phyloP scores from a whole-genome alignment of 2,329 filamentous ascomycete genomes.

The Exophiala sp. region DNA sequence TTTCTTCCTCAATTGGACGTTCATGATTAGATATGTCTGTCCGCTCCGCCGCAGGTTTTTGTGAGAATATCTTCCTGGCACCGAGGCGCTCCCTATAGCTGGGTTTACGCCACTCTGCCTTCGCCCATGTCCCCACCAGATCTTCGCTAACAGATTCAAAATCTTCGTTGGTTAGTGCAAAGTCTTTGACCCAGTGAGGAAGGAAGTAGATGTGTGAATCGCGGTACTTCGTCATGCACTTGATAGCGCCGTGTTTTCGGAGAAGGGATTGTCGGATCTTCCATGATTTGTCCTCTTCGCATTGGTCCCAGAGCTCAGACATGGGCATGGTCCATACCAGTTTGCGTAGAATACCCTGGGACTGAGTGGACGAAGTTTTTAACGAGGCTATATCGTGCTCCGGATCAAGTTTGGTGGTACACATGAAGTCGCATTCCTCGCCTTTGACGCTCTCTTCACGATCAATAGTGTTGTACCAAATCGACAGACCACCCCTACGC shows the following conservation, averaged over 20 bases:
- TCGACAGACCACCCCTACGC: conserved; percentile 74
- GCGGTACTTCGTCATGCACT: conserved; percentile 77
- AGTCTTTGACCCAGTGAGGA: conserved; percentile 83
- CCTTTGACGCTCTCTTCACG: conserved; percentile 71
- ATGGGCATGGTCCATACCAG: conserved; percentile 84
- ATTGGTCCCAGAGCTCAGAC: conserved; percentile 80
- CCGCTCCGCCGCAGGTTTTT: neutral
- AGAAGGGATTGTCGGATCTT: conserved; percentile 74
- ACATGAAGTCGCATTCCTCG: conserved; percentile 90
- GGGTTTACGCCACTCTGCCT: conserved; percentile 77
- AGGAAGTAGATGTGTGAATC: conserved; percentile 96
- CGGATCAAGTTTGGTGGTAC: conserved; percentile 64
- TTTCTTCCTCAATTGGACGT: conserved; percentile 49
- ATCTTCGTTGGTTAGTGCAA: conserved; percentile 72
- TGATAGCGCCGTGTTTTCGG: conserved; percentile 68
- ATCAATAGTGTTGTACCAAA: conserved; percentile 86
- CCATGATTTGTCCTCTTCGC: conserved; percentile 62
- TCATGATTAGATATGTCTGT: conserved; percentile 34
- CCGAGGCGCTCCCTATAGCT: conserved; percentile 24
- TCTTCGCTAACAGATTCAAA: conserved; percentile 90
- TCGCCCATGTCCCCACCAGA: conserved; percentile 91
- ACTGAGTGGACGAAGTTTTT: conserved; percentile 61
- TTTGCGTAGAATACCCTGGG: conserved; percentile 43
- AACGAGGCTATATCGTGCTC: conserved; percentile 51
- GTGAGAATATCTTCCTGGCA: conserved; percentile 52